Evolutionary conservation across 768 basidiomycete species (phyloP).

Genomic region (Stropharia rugosoannulata): DNA sequence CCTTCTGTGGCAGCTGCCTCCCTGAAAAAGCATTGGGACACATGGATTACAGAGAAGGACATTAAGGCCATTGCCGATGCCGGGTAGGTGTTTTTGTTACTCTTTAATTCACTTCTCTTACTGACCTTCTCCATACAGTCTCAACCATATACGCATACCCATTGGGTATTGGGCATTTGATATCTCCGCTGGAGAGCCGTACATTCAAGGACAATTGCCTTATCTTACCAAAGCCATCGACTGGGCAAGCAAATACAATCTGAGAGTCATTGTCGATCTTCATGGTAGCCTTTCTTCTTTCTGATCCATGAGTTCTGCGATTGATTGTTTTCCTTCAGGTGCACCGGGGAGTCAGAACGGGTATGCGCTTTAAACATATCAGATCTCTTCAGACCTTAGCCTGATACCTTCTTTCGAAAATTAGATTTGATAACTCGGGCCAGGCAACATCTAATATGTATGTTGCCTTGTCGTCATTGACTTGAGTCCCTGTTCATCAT

Average conservation of each 20-base stretch:
- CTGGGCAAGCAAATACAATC: constrained; percentile 62
- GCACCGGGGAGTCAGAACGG: constrained; percentile 87
- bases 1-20: constrained; percentile 38
- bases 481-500: not conserved
- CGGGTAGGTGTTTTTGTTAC: constrained; percentile 44
- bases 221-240: constrained; percentile 61
- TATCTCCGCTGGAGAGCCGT: too few species aligned
- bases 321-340: constrained; percentile 25
- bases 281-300: constrained; percentile 36
- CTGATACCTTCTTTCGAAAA: too few species aligned
- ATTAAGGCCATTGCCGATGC: constrained; percentile 70
- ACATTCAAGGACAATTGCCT: constrained; percentile 69
- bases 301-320: constrained; percentile 3
- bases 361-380: constrained; percentile 24
- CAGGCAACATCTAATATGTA: constrained; percentile 53
- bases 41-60: constrained; percentile 80
- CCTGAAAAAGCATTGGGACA: constrained; percentile 70
- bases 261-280: constrained; percentile 82
- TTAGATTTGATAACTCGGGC: constrained; percentile 83
- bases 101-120: not conserved
- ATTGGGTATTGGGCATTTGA: constrained; percentile 61
- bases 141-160: constrained; percentile 62
- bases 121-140: constrained; percentile 31
- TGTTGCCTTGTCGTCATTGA: constrained; percentile 10
- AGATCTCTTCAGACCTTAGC: too few species aligned